Conservation (phyloP, 1,284 basidiomycete genomes). For the Rhodotorula sp. region DNA sequence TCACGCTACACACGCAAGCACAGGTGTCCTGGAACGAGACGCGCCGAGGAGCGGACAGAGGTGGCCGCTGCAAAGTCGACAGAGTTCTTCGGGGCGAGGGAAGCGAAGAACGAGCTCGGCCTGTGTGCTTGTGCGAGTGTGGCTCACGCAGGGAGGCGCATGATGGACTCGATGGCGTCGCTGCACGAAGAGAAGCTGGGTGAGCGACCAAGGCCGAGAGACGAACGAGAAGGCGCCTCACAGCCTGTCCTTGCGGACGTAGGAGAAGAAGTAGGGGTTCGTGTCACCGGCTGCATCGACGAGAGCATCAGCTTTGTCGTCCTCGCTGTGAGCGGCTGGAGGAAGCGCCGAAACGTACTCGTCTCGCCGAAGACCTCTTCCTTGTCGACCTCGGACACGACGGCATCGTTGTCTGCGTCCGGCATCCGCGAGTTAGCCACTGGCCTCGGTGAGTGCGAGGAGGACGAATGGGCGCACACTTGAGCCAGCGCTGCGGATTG, state of each 20-base stretch:
- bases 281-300: conserved; percentile 23
- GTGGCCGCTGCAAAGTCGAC: too few species aligned
- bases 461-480: conserved; percentile 52
- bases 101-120: background rate
- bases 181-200: background rate
- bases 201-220: background rate
- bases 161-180: conserved; percentile 34
- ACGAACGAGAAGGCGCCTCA: conserved; percentile 1
- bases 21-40: too few species aligned
- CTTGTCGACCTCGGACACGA: conserved; percentile 67
- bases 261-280: conserved; percentile 39
- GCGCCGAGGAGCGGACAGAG: too few species aligned
- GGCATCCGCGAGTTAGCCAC: background rate
- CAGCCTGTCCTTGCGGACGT: conserved; percentile 31
- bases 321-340: too few species aligned
- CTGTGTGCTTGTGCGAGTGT: background rate
- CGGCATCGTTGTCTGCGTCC: conserved; percentile 69
- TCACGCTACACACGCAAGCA: too few species aligned
- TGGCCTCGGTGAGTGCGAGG: background rate
- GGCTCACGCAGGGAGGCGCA: conserved; percentile 7
- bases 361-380: conserved; percentile 53
- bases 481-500: conserved; percentile 80
- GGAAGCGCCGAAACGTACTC: conserved; percentile 13
- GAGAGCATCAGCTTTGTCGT: background rate
- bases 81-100: too few species aligned